These are phyloP conservation scores for Coemansia sp. DNA, from an alignment of 192 early-diverging fungal species.

Conservation along the genomic window DNA sequence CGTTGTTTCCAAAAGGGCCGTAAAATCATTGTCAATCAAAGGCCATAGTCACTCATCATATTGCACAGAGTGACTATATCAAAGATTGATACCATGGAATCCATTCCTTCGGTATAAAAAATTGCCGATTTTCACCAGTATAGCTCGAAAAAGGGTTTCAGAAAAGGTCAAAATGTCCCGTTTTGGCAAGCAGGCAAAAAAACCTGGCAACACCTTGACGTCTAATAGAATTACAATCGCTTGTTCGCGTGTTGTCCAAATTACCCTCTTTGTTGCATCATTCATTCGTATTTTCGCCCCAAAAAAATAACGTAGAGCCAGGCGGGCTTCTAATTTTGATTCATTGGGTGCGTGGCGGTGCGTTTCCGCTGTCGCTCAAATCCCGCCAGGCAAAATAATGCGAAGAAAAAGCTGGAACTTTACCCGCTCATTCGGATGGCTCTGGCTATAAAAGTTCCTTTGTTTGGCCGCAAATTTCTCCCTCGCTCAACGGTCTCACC, in stretches of 20 bases:
- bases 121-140: not conserved
- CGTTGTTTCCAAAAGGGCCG: not conserved
- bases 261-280: slow-evolving; percentile 9
- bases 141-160: not conserved
- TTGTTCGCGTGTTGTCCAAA: not conserved
- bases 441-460: slow-evolving; percentile 9
- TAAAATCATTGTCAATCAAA: not conserved
- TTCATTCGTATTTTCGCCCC: slow-evolving; percentile 7
- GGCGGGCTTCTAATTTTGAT: slow-evolving; percentile 8
- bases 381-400: not conserved
- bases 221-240: not conserved
- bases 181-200: not conserved
- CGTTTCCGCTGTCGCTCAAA: not conserved
- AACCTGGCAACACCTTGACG: not conserved
- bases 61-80: not conserved
- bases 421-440: not conserved
- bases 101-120: not conserved
- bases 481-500: not conserved
- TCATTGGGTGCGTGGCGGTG: slow-evolving; percentile 16
- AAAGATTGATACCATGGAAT: not conserved
- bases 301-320: slow-evolving; percentile 5
- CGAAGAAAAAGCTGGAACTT: slow-evolving; percentile 1
- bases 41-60: slow-evolving; percentile 4
- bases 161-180: not conserved
- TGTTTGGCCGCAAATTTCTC: slow-evolving; percentile 2